Evolutionary conservation across 345 rosid genomes (phyloP), one percentile per base, ranked within the genome.

Genomic region (Turnera subulata): DNA sequence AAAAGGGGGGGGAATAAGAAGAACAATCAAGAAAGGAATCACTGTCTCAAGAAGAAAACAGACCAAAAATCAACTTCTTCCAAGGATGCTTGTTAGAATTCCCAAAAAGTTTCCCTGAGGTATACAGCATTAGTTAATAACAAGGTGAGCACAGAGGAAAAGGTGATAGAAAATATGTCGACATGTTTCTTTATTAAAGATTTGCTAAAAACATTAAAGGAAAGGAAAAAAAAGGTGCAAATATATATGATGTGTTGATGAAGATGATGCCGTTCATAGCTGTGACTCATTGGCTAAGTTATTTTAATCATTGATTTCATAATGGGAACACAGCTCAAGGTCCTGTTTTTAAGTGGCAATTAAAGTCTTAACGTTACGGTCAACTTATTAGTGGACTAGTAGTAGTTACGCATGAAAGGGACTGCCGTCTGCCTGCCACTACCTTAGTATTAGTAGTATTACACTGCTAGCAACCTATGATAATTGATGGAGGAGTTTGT

Each of bases 291-390:
- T 32, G n/a, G 17, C 21, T 15, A 16, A 39, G 18, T 51, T 20
- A 19, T 29, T 53, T 53, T 37, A 53, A 39, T 42, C 63, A 56
- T 52, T 64, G 43, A 33, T 39, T 21, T 6, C 40, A 10, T 62
- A 62, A 66, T 78, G 81, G 84, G 78, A 79, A 55, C 87, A 69
- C 12, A 59, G 76, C 82, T 79, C 78, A 76, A 82, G 76, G 78
- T 29, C 56, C 26, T 43, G 20, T 52, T 65, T 38, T 37, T 17
- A 22, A 37, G 42, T 39, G 52, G 11, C 37, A 4, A 29, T 29
- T 29, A 21, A 45, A 32, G 46, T 21, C 44, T 15, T 15, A 24
- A 6, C 23, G 16, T 42, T 56, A 51, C 35, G 11, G 16, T 16
- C 13, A 44, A 12, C 19, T 12, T 17, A 19, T 15, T 1, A 50